A percentile compares a stretch with the other conserved stretches of the same genome.
Evolutionary conservation across 2,329 filamentous ascomycete genomes (phyloP).

Genomic region (Hypoxylon rubiginosum): DNA sequence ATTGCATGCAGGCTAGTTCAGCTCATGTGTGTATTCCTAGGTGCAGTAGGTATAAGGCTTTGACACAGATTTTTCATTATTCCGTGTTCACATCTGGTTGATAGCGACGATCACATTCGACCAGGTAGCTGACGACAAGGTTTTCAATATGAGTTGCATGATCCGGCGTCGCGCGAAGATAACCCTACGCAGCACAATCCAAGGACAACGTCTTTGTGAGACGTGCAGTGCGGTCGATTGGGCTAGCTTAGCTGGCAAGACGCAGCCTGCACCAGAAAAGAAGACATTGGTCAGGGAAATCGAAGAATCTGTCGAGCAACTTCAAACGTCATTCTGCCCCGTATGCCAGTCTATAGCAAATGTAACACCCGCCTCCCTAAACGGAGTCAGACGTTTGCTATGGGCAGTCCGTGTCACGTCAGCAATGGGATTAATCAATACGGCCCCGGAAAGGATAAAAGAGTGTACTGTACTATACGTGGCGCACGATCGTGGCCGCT

Average conservation of each 20-base stretch:
- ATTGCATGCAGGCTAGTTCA: too few relatives aligned
- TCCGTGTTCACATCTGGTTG: too few relatives aligned
- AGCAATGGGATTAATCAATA: too few relatives aligned
- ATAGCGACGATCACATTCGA: too few relatives aligned
- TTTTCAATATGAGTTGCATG: background rate
- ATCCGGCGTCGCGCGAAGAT: background rate
- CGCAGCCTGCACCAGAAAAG: background rate
- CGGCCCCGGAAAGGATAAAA: background rate
- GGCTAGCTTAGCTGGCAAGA: background rate
- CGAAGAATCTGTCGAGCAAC: background rate
- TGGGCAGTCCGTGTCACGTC: background rate
- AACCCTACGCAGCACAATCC: too few relatives aligned
- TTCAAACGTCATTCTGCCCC: background rate
- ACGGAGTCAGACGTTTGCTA: background rate
- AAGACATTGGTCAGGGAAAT: background rate
- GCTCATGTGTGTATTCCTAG: too few relatives aligned
- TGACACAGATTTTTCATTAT: too few relatives aligned
- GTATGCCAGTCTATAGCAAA: background rate
- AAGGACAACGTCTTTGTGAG: background rate
- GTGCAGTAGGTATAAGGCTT: too few relatives aligned
- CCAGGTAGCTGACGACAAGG: background rate
- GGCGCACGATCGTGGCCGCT: background rate
- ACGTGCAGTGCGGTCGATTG: background rate
- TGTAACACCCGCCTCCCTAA: background rate
- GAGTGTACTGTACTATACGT: background rate